phyloP scores from a whole-genome alignment of 1,139 yeast genomes.

The Candida gigantensis region DNA sequence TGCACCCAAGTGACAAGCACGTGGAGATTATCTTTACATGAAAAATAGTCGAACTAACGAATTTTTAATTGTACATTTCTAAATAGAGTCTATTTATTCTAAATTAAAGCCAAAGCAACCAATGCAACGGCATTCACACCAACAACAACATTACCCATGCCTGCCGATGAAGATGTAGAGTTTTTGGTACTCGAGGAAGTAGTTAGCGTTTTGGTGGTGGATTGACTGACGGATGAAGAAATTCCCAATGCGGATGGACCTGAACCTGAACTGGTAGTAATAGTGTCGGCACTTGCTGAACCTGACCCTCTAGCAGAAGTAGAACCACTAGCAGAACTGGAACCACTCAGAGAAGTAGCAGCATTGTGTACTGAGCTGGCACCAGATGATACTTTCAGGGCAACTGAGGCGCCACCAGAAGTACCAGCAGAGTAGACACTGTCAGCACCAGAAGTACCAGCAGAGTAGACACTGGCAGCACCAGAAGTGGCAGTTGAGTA shows the following conservation, averaged over 20 bases:
- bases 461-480: background rate
- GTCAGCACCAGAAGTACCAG: background rate
- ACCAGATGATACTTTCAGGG: too few species aligned
- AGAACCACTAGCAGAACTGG: background rate
- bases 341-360: constrained; percentile 2
- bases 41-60: too few species aligned
- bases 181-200: constrained; percentile 1
- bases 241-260: constrained; percentile 3
- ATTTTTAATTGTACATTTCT: too few species aligned
- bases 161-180: too few species aligned
- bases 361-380: background rate
- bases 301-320: background rate
- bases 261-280: constrained; percentile 3
- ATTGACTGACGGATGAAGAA: constrained; percentile 1
- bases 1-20: constrained; percentile 3
- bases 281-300: background rate
- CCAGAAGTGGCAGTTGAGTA: too few species aligned
- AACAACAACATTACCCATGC: constrained; percentile 3
- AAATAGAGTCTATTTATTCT: too few species aligned
- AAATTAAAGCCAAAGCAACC: constrained; percentile 8
- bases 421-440: background rate
- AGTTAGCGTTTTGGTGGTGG: constrained; percentile 1
- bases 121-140: constrained; percentile 5
- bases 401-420: too few species aligned
- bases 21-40: too few species aligned